Base-by-base conservation (phyloP, 148 eudicot species). In the Rhododendron vialii region DNA sequence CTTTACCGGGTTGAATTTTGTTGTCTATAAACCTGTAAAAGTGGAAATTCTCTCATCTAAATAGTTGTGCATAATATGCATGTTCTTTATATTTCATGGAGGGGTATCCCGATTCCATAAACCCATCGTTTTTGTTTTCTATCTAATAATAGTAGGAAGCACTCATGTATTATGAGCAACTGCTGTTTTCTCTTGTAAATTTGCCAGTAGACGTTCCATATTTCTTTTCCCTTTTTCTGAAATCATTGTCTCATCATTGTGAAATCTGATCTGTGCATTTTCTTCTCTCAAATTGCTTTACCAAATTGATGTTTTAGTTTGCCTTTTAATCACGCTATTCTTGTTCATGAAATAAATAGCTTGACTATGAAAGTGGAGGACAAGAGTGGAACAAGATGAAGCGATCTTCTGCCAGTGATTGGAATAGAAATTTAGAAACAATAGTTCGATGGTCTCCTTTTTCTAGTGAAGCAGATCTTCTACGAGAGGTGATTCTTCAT, bases 361-460 rank as follows among this genome's bases (percentile, higher is more conserved):
- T 97, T 87, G 98, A 97, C 89, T 97, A 93, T 85, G 95, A 93
- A 86, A 88, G 90, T 87, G 86, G 48, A 75, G 95, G 81, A 45
- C 88, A 51, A 17, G 91, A 91, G 69, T 95, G 98, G 98, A 83
- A 82, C 59, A 91, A 89, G 88, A 89, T 92, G 83, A 83, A 91
- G 84, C 93, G 94, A 63, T 90, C 92, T 36, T 90, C 94, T 77
- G 84, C 88, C 55, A 92, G 86, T 82, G 95, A 94, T 85, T 95
- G 98, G 98, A 84, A 86, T 15, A 93, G 90, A 85, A 97, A 95
- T 89, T 85, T 93, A 41, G 94, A 93, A 22, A 91, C 95, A 14
- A 91, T 97, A 43, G 86, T 91, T 67, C 89, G 89, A 80, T 97
- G 99, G 99, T 95, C 98, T 84, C 99, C 99, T 36, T 97, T 92